Evolutionary conservation across 1,139 yeast species (phyloP).

Genomic region (Entelexis paramagnoliae): DNA sequence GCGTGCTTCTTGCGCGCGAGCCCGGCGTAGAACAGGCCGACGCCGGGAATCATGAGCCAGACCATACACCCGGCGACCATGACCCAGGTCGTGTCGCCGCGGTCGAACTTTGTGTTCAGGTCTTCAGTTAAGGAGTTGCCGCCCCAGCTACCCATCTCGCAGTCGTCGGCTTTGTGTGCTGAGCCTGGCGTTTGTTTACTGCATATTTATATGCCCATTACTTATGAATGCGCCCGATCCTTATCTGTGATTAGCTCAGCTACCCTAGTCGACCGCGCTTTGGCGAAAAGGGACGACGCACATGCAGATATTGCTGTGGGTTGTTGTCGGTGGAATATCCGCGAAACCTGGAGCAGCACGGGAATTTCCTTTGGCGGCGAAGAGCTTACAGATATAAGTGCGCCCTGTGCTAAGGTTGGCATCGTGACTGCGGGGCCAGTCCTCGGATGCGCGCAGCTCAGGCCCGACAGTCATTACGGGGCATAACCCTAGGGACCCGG

Average conservation of each 20-base stretch:
- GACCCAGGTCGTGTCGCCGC: constrained; percentile 73
- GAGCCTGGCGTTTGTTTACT: not conserved
- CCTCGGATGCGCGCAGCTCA: no score
- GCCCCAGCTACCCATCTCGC: constrained; percentile 41
- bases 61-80: constrained; percentile 66
- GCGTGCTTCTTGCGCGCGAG: constrained; percentile 89
- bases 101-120: constrained; percentile 63
- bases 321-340: no score
- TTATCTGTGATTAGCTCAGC: constrained; percentile 3
- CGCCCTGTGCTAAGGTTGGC: no score
- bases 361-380: no score
- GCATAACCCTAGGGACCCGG: not conserved
- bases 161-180: not conserved
- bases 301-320: not conserved
- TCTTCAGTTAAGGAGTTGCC: constrained; percentile 68
- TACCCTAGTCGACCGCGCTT: not conserved
- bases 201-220: not conserved
- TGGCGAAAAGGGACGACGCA: not conserved
- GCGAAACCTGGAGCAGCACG: no score
- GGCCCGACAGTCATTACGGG: not conserved
- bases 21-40: constrained; percentile 84
- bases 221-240: not conserved
- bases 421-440: no score
- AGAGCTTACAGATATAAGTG: no score
- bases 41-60: constrained; percentile 93